Conservation (phyloP, 83 land plant species). For the Diphasiastrum complanatum region DNA sequence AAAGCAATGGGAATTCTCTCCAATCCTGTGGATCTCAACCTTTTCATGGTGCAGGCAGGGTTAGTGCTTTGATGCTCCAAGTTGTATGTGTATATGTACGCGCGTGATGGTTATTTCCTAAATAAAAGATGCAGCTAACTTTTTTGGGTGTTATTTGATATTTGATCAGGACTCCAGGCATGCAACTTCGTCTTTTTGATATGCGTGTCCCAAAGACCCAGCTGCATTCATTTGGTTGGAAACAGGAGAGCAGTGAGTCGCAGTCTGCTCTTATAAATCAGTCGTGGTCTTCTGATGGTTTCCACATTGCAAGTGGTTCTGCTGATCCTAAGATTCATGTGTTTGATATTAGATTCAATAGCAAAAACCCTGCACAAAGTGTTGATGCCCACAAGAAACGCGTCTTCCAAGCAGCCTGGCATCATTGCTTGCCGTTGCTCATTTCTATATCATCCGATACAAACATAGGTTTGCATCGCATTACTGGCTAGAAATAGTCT, state of each 20-base stretch:
- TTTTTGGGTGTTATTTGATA: too few relatives aligned
- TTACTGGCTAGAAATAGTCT: too few relatives aligned
- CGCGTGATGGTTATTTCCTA: not conserved
- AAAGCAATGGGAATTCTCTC: constrained; percentile 79
- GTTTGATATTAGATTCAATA: constrained; percentile 75
- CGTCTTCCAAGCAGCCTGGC: constrained; percentile 91
- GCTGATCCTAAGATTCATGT: constrained; percentile 78
- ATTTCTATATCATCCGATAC: constrained; percentile 89
- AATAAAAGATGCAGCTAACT: too few relatives aligned
- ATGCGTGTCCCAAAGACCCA: constrained; percentile 52
- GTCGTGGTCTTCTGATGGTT: constrained; percentile 89
- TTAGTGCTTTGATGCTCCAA: too few relatives aligned
- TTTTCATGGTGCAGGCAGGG: constrained; percentile 93
- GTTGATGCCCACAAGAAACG: constrained; percentile 79
- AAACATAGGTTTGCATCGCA: constrained; percentile 71
- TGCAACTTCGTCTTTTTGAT: constrained; percentile 78
- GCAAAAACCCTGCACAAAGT: constrained; percentile 62
- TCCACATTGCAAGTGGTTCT: constrained; percentile 70
- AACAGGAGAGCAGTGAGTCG: constrained; percentile 77
- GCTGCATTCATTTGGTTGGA: constrained; percentile 85
- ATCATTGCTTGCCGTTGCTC: constrained; percentile 54
- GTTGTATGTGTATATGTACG: too few relatives aligned
- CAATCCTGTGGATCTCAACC: constrained; percentile 74
- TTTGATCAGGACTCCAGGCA: constrained; percentile 65
- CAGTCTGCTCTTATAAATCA: constrained; percentile 85